Evolutionary conservation across 768 basidiomycete species (phyloP).

Genomic region (Tulasnella sp.): DNA sequence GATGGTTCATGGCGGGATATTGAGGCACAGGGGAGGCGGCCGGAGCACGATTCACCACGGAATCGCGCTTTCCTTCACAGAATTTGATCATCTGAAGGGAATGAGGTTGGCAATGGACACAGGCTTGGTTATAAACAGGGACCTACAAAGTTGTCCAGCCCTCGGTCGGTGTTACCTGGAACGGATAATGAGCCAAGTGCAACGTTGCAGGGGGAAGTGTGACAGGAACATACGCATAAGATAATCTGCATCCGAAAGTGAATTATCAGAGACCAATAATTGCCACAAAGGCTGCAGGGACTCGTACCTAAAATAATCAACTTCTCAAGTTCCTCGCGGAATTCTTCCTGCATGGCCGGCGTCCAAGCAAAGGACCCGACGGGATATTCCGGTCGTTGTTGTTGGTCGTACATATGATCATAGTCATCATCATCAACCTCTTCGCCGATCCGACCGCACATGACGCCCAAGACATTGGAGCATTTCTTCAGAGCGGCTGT

Average conservation of each 20-base stretch:
- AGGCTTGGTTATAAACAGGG: neutral
- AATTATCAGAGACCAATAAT: neutral
- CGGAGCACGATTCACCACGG: conserved; percentile 73
- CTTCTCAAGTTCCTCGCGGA: conserved; percentile 87
- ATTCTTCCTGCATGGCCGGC: conserved; percentile 67
- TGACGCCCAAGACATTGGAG: conserved; percentile 61
- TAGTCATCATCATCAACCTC: conserved; percentile 70
- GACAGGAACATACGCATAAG: conserved; percentile 66
- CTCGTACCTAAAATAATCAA: conserved; percentile 73
- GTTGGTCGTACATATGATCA: conserved; percentile 59
- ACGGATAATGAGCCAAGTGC: neutral
- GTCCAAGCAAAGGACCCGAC: conserved; percentile 71
- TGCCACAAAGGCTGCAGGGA: neutral
- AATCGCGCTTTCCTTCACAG: conserved; percentile 73
- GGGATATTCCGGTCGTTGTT: conserved; percentile 5
- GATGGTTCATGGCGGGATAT: conserved; percentile 40
- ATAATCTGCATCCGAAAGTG: conserved; percentile 52
- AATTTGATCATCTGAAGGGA: conserved; percentile 69
- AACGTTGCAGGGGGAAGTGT: neutral
- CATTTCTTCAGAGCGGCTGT: conserved; percentile 60
- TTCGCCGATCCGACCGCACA: conserved; percentile 82
- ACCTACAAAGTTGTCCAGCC: conserved; percentile 67
- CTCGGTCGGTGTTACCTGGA: conserved; percentile 60
- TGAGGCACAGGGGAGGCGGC: conserved; percentile 58
- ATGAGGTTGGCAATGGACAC: neutral